These are phyloP conservation scores for Suillus bovinus DNA, from an alignment of 768 basidiomycete genomes.

Conservation along the genomic window DNA sequence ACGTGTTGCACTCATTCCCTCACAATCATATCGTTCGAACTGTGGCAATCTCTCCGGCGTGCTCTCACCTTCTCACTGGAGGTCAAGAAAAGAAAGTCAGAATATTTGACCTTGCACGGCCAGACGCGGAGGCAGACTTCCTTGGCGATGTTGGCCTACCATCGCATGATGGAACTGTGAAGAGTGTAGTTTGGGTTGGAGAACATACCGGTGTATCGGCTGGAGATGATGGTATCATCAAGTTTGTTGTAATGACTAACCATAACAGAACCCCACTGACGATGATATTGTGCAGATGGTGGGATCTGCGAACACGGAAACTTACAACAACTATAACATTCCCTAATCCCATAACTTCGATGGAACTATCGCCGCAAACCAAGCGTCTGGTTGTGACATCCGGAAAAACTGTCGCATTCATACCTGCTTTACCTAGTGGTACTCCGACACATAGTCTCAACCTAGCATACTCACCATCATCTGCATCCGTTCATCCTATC, in stretches of 20 bases:
- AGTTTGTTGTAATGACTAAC: constrained; percentile 50
- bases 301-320: constrained; percentile 85
- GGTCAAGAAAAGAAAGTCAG: constrained; percentile 98
- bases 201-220: constrained; percentile 86
- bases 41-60: constrained; percentile 78
- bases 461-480: constrained; percentile 86
- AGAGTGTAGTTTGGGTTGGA: constrained; percentile 92
- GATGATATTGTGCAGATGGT: constrained; percentile 65
- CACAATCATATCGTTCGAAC: constrained; percentile 98
- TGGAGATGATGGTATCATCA: constrained; percentile 89
- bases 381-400: constrained; percentile 87
- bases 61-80: constrained; percentile 78
- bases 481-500: constrained; percentile 92
- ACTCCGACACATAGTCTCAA: constrained; percentile 72
- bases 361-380: constrained; percentile 87
- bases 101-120: constrained; percentile 85
- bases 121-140: constrained; percentile 86
- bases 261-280: constrained; percentile 14
- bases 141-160: constrained; percentile 58
- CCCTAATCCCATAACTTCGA: constrained; percentile 82
- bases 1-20: constrained; percentile 90
- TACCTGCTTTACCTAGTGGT: constrained; percentile 68
- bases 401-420: constrained; percentile 90
- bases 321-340: constrained; percentile 72
- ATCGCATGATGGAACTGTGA: constrained; percentile 87